Conservation (phyloP, 2,329 filamentous ascomycete species). For the Nigrograna mackinnonii region DNA sequence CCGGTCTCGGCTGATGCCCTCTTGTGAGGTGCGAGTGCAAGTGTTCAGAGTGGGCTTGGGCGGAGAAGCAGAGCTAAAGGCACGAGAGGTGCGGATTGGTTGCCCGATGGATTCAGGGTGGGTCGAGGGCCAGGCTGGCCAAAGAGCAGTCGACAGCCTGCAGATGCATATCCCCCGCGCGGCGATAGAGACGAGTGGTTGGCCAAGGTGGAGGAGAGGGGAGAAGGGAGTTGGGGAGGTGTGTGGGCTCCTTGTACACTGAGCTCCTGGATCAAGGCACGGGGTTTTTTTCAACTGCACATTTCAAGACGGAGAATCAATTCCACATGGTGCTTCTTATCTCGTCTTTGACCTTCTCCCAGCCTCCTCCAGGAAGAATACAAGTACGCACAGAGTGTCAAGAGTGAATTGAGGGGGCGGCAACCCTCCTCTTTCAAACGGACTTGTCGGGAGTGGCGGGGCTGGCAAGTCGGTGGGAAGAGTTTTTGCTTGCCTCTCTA, state of each 20-base stretch:
- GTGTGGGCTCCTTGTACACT: too few species aligned
- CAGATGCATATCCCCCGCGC: not conserved
- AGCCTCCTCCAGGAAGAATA: too few species aligned
- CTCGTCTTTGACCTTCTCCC: too few species aligned
- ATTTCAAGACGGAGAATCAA: too few species aligned
- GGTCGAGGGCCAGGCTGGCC: not conserved
- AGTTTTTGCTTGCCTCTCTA: constrained; percentile 13
- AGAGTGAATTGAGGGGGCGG: not conserved
- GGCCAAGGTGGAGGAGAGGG: too few species aligned
- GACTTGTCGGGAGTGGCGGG: constrained; percentile 2
- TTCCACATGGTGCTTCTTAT: too few species aligned
- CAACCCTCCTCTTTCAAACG: not conserved
- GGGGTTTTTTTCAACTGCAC: too few species aligned
- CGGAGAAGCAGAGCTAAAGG: too few species aligned
- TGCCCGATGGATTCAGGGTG: not conserved
- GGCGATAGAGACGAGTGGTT: constrained; percentile 1
- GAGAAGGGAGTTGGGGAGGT: too few species aligned
- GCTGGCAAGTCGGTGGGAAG: constrained; percentile 8
- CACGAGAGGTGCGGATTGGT: too few species aligned
- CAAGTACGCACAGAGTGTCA: too few species aligned
- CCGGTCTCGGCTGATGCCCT: constrained; percentile 19
- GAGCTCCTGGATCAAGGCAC: too few species aligned
- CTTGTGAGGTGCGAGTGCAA: not conserved
- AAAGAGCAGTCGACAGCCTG: not conserved
- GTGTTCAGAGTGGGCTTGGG: not conserved